phyloP scores from a whole-genome alignment of 805 yeast species.

The Hanseniaspora taiwanica region DNA sequence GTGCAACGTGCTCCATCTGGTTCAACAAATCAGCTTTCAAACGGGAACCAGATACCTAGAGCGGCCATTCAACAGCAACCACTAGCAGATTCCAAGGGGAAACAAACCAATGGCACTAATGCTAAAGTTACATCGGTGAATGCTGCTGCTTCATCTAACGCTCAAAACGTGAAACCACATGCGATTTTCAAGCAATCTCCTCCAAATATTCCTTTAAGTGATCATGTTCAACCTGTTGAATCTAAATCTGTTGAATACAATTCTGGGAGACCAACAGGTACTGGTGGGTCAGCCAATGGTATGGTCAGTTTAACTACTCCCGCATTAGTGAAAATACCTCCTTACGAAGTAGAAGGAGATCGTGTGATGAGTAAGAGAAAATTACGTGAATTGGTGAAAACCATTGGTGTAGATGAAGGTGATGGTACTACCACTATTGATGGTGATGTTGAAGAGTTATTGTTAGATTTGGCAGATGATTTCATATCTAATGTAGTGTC shows the following conservation, averaged over 20 bases:
- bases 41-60: too few species aligned
- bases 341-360: slow-evolving; percentile 69
- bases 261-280: slow-evolving; percentile 65
- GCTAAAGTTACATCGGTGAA: slow-evolving; percentile 35
- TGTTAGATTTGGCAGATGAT: slow-evolving; percentile 90
- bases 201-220: slow-evolving; percentile 63
- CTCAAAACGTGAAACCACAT: slow-evolving; percentile 12
- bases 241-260: slow-evolving; percentile 54
- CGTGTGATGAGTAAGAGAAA: slow-evolving; percentile 83
- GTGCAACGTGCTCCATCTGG: too few species aligned
- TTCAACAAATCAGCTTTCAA: too few species aligned
- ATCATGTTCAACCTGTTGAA: slow-evolving; percentile 48
- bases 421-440: slow-evolving; percentile 84
- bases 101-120: slow-evolving; percentile 18
- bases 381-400: slow-evolving; percentile 71
- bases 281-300: slow-evolving; percentile 71
- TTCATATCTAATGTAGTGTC: slow-evolving; percentile 82
- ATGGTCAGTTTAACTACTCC: slow-evolving; percentile 67
- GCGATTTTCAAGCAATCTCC: slow-evolving; percentile 24
- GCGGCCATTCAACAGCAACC: too few species aligned
- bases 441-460: slow-evolving; percentile 88
- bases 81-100: too few species aligned
- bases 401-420: slow-evolving; percentile 76
- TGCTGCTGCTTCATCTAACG: slow-evolving; percentile 32
- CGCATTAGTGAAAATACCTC: slow-evolving; percentile 58